Conservation (phyloP, 768 basidiomycete species). For the Nidularia pulvinata region DNA sequence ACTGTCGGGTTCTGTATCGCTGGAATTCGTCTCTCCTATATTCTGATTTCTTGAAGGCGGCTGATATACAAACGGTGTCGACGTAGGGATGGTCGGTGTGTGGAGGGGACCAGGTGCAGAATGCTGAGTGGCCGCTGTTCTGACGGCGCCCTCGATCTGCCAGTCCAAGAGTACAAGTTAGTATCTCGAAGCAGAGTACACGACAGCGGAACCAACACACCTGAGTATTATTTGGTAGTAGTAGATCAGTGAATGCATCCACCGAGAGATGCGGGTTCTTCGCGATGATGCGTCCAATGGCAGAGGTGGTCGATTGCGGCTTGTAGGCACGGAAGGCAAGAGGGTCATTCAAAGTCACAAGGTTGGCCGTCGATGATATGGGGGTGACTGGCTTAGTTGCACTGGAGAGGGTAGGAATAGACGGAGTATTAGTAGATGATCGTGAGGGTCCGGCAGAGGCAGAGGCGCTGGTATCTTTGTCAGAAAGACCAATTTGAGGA, state of each 20-base stretch:
- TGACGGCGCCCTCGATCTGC: background rate
- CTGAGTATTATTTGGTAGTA: constrained; percentile 1
- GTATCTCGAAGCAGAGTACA: background rate
- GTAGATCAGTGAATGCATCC: constrained; percentile 12
- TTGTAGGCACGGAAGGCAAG: constrained; percentile 10
- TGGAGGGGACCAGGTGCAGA: background rate
- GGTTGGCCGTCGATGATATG: background rate
- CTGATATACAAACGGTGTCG: constrained; percentile 12
- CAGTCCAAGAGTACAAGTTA: background rate
- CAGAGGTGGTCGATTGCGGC: constrained; percentile 4
- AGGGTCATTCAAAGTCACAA: background rate
- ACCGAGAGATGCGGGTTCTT: constrained; percentile 11
- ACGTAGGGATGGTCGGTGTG: constrained; percentile 8
- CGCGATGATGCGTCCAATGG: constrained; percentile 9
- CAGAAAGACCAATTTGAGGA: too few species aligned
- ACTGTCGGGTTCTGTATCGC: background rate
- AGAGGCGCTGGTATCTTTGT: too few species aligned
- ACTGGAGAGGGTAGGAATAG: too few species aligned
- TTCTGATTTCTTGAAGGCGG: constrained; percentile 6
- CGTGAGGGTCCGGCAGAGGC: too few species aligned
- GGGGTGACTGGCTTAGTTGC: too few species aligned
- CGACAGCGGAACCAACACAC: background rate
- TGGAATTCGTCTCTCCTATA: background rate
- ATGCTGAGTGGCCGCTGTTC: background rate
- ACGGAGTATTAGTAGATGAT: too few species aligned